Base-by-base conservation (phyloP, 257 asterid species). In the Penstemon newberryi region DNA sequence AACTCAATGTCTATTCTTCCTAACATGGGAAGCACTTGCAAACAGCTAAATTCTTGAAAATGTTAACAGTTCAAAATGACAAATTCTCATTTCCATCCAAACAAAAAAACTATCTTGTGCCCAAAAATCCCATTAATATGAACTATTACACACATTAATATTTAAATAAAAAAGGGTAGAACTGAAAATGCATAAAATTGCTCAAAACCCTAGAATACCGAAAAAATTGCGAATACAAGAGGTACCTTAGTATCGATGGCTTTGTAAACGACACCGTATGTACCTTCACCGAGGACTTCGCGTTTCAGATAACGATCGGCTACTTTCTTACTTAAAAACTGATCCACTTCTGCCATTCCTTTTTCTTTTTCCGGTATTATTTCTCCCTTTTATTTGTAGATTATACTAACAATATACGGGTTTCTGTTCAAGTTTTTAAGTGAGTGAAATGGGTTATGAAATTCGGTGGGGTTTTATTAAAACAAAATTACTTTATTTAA, bases 221-320 rank as follows among this genome's bases (percentile, higher is more conserved):
- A 15, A 42, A 18, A 36, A 15, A 5, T 69, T 2, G 49, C 5
- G 64, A 49, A 66, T 10, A 70, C 8, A 15, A 33, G 39, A 1
- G 43, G 66, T 78, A 90, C 97, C 96, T 88, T 86, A 11, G 90
- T 90, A 69, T 89, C 97, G 81, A 89, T 90, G 57, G 96, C 97
- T 73, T 90, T 93, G 85, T 65, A 88, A 59, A 93, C 96, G 69
- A 88, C 97, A 40, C 99, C 99, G 55, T 90, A 87, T 13, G 99
- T 89, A 46, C 97, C 97, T 78, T 90, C 96, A 52, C 96, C 96
- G n/a, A 93, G 92, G 15, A 83, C 81, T 67, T 87, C 96, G 18
- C 90, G 86, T 73, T 86, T 93, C 58, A 87, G 84, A 72, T 93
- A 93, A 65, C 95, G 96, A 81, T 88, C 96, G 65, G 90, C 96